Conservation (phyloP, 495 filamentous ascomycete genomes). For the Cercophora newfieldiana region DNA sequence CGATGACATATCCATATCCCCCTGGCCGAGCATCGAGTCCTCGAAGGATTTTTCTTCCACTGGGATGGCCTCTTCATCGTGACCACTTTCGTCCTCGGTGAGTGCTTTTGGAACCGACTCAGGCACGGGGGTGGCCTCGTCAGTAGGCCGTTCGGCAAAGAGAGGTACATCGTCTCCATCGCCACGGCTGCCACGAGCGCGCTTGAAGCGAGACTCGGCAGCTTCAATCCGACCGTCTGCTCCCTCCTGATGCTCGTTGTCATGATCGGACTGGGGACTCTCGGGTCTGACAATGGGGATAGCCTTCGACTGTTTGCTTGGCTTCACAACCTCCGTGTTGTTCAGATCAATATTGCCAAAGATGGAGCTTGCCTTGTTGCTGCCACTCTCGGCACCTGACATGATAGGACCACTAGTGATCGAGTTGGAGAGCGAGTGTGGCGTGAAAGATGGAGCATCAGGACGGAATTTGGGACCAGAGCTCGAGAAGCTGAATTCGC, state of each 20-base stretch:
- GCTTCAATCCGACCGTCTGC: conserved; percentile 50
- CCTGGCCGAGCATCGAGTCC: conserved; percentile 42
- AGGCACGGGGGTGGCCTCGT: conserved; percentile 34
- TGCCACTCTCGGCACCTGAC: conserved; percentile 37
- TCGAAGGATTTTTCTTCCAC: conserved; percentile 43
- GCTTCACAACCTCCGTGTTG: conserved; percentile 56
- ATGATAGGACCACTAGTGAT: conserved; percentile 37
- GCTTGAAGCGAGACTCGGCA: conserved; percentile 68
- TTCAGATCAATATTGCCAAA: conserved; percentile 73
- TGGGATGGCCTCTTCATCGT: conserved; percentile 28
- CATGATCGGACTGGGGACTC: conserved; percentile 39
- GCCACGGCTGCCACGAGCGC: conserved; percentile 58
- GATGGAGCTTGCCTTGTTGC: conserved; percentile 55
- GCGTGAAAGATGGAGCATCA: conserved; percentile 78
- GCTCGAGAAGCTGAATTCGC: conserved; percentile 74
- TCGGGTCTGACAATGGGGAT: conserved; percentile 77
- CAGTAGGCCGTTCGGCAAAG: conserved; percentile 55
- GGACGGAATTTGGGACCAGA: conserved; percentile 72
- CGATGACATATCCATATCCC: conserved; percentile 47
- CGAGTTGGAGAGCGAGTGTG: conserved; percentile 47
- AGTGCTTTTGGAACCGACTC: conserved; percentile 16
- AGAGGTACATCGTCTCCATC: conserved; percentile 68
- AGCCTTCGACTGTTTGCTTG: conserved; percentile 72
- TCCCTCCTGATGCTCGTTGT: conserved; percentile 46
- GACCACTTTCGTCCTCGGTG: background rate